Evolutionary conservation across 2,329 filamentous ascomycete species (phyloP), one percentile per base, ranked within the genome.

Genomic region (Hypoxylon sp.): DNA sequence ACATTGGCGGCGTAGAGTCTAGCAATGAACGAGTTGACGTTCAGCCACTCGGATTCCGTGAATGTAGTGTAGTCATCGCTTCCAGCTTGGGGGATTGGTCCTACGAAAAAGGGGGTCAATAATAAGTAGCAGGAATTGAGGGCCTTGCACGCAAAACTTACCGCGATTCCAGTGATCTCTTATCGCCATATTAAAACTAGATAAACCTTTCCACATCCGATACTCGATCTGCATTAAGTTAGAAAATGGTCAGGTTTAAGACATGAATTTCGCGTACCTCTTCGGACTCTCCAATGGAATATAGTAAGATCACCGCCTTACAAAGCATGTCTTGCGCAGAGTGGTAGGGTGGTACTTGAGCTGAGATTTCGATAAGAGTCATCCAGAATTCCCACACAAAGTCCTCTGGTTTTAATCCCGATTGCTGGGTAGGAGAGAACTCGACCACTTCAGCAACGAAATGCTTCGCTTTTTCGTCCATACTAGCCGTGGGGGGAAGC

Each of bases 21-120:
- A 10, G 62, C 62, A 3, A 51, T 10, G 13, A 65, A 65, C 11
- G 56, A 60, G n/a, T 45, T 65, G 34, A 65, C 2, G n/a, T 56
- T 60, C 2, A 65, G 6, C 56, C 62, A 60, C 25, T 60, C 23
- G 19, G 21, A 17, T 36, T 48, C 43, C 2, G 55, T 60, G 25
- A 45, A 53, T 1, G 41, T 19, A 2, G 5, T 3, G 2, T n/a
- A 4, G n/a, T 32, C 13, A 3, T n/a, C 7, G 23, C 21, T 14
- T 34, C 11, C 7, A 34, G 6, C 13, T 19, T 14, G 3, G 3
- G 49, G 49, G 17, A 14, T 30, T 51, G n/a, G 3, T 11, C 1
- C 6, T 28, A 36, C 13, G n/a, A 23, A 25, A 6, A 25, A 25
- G 6, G 6, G 25, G 25, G 49, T 51, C 17, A 36, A n/a, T 11